phyloP scores from a whole-genome alignment of 2,329 filamentous ascomycete species.

The Penicillium janthinellum region DNA sequence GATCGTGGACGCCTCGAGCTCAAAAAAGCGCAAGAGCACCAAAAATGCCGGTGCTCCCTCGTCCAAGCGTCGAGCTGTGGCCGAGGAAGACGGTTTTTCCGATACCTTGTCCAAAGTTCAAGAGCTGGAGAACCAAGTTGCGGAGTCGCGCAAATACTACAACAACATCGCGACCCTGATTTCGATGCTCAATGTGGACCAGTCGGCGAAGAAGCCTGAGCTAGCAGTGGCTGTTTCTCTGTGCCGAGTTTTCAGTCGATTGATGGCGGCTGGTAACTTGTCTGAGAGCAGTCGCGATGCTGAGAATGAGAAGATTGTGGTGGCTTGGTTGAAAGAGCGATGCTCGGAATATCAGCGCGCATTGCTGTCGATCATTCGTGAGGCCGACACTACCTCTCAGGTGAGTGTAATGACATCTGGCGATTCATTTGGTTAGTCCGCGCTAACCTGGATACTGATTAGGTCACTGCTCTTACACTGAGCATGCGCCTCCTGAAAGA shows the following conservation, averaged over 20 bases:
- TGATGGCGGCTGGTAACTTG: conserved; percentile 74
- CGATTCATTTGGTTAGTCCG: not conserved
- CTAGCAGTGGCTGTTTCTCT: conserved; percentile 76
- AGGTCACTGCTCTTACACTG: conserved; percentile 72
- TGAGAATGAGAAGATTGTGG: conserved; percentile 73
- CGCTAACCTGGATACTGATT: conserved; percentile 20
- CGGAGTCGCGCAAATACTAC: conserved; percentile 86
- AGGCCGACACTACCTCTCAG: conserved; percentile 61
- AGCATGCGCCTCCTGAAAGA: conserved; percentile 83
- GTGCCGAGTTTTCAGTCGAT: conserved; percentile 80
- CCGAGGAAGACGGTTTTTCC: conserved; percentile 50
- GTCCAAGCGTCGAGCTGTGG: conserved; percentile 50
- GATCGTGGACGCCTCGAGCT: conserved; percentile 25
- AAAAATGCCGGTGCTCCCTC: conserved; percentile 40
- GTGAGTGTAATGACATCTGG: conserved; percentile 28
- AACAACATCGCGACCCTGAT: conserved; percentile 82
- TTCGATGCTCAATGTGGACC: conserved; percentile 56
- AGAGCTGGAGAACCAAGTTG: conserved; percentile 74
- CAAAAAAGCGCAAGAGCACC: conserved; percentile 45
- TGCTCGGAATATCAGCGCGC: conserved; percentile 69
- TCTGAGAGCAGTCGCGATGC: conserved; percentile 64
- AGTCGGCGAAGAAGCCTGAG: conserved; percentile 57
- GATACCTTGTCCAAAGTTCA: conserved; percentile 68
- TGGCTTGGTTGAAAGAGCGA: conserved; percentile 75
- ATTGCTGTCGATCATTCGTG: conserved; percentile 63